Evolutionary conservation across 441 rosid species (phyloP), one percentile per base, ranked within the genome.

Genomic region (Gossypium gossypioides): DNA sequence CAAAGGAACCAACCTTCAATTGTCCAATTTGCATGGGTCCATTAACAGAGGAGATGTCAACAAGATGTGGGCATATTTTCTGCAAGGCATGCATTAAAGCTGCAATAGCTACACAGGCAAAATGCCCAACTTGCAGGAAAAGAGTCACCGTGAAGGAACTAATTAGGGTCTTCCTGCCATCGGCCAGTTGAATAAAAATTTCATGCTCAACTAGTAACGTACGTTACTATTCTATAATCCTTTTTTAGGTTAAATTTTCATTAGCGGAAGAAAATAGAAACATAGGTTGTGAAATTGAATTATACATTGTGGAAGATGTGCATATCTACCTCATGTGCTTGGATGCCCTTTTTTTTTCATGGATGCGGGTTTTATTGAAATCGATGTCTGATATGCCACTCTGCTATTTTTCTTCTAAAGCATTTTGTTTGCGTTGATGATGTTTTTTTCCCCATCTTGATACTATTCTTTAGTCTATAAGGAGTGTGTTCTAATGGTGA

Each of bases 61-160:
- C 99, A 22, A 92, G 85, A 80, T 95, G 99, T 69, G 99, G 99
- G 67, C 99, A 95, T 67, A 95, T 95, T 50, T 95, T 92, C 84
- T 95, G 99, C 75, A 87, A 84, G 80, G 37, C 9, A n/a, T 95
- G 99, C 84, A 87, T 95, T 22, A 84, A 48, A 83, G 72, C 74
- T 59, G 97, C 93, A 6, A 78, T 91, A 51, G 69, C 82, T 72
- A 24, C 44, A 2, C 91, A 89, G 82, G 79, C 77, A 58, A 91
- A 86, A 78, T 95, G 99, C 76, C 99, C 98, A 5, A 85, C 98
- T 0, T 95, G 99, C 80, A 80, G 99, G 83, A 89, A 92, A 80
- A 83, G 68, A 32, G 84, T 91, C 6, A 74, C 80, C 6, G 63
- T 24, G 32, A 91, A 80, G 75, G 93, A 84, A 27, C 90, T 95